Conservation (phyloP, 2,329 filamentous ascomycete species). For the Venturiaceae sp. region DNA sequence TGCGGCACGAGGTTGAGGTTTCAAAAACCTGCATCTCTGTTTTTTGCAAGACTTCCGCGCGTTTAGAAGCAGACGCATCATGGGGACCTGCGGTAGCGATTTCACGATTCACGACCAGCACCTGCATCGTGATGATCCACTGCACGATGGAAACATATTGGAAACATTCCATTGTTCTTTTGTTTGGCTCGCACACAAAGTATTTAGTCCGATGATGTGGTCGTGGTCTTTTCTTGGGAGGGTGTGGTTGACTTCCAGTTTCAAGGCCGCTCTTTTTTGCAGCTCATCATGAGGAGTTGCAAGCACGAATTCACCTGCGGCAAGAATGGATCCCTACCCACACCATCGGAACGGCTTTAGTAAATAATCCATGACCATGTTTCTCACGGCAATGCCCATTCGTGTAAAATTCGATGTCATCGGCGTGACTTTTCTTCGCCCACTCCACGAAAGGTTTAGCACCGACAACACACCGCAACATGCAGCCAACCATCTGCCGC, state of each 20-base stretch:
- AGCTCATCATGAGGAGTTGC: background rate
- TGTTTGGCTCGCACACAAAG: background rate
- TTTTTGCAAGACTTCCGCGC: background rate
- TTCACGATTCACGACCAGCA: background rate
- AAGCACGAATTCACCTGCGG: background rate
- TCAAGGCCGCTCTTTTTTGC: background rate
- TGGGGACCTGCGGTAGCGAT: background rate
- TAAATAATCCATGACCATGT: background rate
- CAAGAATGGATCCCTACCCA: background rate
- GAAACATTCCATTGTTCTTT: background rate
- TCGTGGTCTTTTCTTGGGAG: background rate
- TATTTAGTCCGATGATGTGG: background rate
- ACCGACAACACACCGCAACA: conserved; percentile 4
- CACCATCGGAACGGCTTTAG: background rate
- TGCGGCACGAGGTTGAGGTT: background rate
- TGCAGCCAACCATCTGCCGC: conserved; percentile 6
- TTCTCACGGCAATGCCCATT: background rate
- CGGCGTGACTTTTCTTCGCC: background rate
- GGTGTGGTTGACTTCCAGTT: too few species aligned
- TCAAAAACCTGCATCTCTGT: background rate
- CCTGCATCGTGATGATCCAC: background rate
- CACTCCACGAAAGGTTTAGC: background rate
- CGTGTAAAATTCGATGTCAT: background rate
- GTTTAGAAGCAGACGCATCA: background rate
- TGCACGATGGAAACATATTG: background rate